phyloP scores from a whole-genome alignment of 2,329 filamentous ascomycete genomes.

The Orbilia ellipsospora region DNA sequence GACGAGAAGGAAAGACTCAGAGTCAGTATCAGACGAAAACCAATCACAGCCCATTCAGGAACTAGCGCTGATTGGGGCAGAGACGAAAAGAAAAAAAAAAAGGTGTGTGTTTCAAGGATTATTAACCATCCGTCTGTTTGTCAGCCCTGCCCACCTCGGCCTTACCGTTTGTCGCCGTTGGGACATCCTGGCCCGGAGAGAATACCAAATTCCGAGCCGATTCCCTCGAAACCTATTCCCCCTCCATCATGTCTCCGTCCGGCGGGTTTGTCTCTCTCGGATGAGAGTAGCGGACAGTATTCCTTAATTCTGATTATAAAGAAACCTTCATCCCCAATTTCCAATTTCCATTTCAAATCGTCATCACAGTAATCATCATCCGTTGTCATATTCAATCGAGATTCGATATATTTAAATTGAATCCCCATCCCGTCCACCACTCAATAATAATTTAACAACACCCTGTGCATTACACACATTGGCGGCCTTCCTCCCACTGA shows the following conservation, averaged over 20 bases:
- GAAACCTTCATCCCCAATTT: conserved; percentile 13
- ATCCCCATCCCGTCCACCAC: conserved; percentile 9
- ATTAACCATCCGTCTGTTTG: neutral
- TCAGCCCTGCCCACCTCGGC: conserved; percentile 20
- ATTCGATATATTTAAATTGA: neutral
- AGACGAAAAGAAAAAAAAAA: neutral
- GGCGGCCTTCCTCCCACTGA: conserved; percentile 22
- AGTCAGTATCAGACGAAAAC: neutral
- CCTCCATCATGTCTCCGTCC: conserved; percentile 12
- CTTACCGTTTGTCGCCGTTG: conserved; percentile 28
- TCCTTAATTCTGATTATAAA: conserved; percentile 36
- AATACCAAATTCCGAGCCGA: conserved; percentile 29
- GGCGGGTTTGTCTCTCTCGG: conserved; percentile 4
- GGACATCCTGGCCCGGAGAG: conserved; percentile 15
- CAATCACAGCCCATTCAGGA: neutral
- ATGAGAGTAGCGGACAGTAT: no score
- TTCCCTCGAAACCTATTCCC: conserved; percentile 13
- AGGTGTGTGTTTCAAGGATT: conserved; percentile 10
- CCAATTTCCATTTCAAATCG: neutral
- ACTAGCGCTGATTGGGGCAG: neutral
- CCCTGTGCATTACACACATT: neutral
- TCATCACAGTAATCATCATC: neutral
- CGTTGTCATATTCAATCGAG: neutral
- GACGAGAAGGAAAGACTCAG: neutral
- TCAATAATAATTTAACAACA: neutral